phyloP scores from a whole-genome alignment of 768 basidiomycete genomes.

The Rubroboletus pulcherrimus region DNA sequence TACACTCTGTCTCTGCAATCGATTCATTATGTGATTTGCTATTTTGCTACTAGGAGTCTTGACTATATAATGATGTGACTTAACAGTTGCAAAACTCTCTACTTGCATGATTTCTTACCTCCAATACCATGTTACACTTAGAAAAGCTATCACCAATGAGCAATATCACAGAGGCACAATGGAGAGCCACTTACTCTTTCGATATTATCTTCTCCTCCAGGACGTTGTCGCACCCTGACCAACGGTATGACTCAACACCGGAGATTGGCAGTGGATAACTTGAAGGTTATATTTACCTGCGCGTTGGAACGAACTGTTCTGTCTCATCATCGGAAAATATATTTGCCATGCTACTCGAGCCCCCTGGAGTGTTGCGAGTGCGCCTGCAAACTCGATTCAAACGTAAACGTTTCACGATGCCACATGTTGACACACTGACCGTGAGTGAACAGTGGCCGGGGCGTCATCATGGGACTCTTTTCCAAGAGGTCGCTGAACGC shows the following conservation, averaged over 20 bases:
- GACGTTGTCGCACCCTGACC: constrained; percentile 59
- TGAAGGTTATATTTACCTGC: constrained; percentile 42
- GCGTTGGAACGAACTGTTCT: constrained; percentile 63
- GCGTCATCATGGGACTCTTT: constrained; percentile 55
- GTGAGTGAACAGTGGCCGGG: constrained; percentile 52
- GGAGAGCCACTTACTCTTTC: constrained; percentile 30
- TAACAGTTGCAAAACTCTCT: background rate
- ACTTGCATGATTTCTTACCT: background rate
- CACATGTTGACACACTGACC: constrained; percentile 18
- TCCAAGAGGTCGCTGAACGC: constrained; percentile 11
- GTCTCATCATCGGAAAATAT: constrained; percentile 45
- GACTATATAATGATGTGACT: background rate
- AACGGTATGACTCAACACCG: background rate
- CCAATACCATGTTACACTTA: constrained; percentile 1
- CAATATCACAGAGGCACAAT: background rate
- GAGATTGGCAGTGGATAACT: background rate
- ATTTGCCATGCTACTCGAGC: constrained; percentile 22
- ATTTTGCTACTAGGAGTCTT: background rate
- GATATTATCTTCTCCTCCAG: constrained; percentile 65
- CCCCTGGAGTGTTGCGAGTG: constrained; percentile 32
- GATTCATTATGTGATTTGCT: background rate
- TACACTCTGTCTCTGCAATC: background rate
- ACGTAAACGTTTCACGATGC: background rate
- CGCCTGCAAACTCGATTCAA: constrained; percentile 26
- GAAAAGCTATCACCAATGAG: constrained; percentile 27